phyloP scores from a whole-genome alignment of 2,329 filamentous ascomycete species.

The Fusarium annulatum region DNA sequence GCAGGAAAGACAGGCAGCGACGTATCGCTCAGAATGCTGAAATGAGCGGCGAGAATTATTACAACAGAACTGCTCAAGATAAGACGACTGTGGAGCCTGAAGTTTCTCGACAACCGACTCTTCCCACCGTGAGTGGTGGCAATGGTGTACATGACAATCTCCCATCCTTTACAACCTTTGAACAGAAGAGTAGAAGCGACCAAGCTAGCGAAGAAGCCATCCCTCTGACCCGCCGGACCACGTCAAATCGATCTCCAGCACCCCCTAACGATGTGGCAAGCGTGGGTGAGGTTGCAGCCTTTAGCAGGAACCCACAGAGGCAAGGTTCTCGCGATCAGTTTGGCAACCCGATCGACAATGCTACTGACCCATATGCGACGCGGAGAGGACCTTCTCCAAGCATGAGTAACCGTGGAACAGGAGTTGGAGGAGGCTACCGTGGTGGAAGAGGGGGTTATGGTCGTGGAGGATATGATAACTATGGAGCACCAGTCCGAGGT shows the following conservation, averaged over 20 bases:
- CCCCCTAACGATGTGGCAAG: constrained; percentile 54
- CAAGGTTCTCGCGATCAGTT: constrained; percentile 70
- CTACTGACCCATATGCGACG: constrained; percentile 59
- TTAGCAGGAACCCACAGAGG: constrained; percentile 50
- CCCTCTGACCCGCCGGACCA: constrained; percentile 74
- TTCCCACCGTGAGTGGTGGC: constrained; percentile 67
- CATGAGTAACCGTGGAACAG: constrained; percentile 66
- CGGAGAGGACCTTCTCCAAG: constrained; percentile 60
- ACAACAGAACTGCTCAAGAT: constrained; percentile 73
- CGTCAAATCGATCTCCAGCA: constrained; percentile 67
- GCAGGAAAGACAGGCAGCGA: constrained; percentile 91
- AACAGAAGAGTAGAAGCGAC: constrained; percentile 72
- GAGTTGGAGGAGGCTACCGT: constrained; percentile 58
- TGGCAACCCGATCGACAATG: constrained; percentile 65
- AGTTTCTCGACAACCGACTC: constrained; percentile 64
- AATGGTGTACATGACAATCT: constrained; percentile 62
- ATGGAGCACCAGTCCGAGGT: constrained; percentile 55
- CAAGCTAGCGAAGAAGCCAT: constrained; percentile 75
- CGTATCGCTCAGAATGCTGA: constrained; percentile 93
- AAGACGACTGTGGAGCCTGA: constrained; percentile 57
- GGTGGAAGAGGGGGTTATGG: constrained; percentile 60
- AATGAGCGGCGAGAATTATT: constrained; percentile 96
- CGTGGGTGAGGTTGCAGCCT: constrained; percentile 49
- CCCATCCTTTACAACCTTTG: constrained; percentile 72
- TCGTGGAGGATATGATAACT: constrained; percentile 62